Evolutionary conservation across 257 asterid species (phyloP), one percentile per base, ranked within the genome.

Genomic region (Orobanche coerulescens): DNA sequence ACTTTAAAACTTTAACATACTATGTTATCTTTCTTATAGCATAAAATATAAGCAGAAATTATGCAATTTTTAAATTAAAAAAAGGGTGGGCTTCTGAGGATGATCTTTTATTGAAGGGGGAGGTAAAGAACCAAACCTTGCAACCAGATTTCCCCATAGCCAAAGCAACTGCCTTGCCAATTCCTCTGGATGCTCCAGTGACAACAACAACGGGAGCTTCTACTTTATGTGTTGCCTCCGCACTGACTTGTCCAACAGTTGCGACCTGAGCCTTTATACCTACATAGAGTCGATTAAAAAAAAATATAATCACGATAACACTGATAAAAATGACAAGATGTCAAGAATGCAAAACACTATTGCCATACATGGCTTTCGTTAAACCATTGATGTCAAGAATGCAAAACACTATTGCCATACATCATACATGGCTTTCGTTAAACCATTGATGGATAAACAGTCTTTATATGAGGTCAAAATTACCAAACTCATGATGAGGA

Each of bases 171-270:
- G 97, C 93, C 81, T 73, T 93, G 11, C 98, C 98, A 4, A 93
- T 93, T 24, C 98, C 98, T 71, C 98, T 76, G 50, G 98, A 92
- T 40, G 97, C 97, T 58, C 98, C 98, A 49, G 98, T 92, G 64
- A 92, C 74, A 66, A 92, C 70, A 69, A 89, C 86, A 67, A 86
- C 95, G 10, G 98, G 92, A 58, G 91, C 77, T 66, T 89, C 95
- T 49, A 77, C 82, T 71, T 80, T 83, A 71, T 75, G 76, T 34
- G 69, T 46, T 44, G 78, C 76, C 74, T 74, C 86, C 39, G 72
- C 37, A 34, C 68, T 70, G 52, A 70, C 77, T 78, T 78, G 83
- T 65, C 84, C 90, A 42, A 76, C 57, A 1, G 87, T 61, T 13
- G 87, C 82, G 70, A 81, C 89, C 76, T 88, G 87, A 14, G 90